phyloP scores from a whole-genome alignment of 257 asterid species.

The Coffea eugenioides region DNA sequence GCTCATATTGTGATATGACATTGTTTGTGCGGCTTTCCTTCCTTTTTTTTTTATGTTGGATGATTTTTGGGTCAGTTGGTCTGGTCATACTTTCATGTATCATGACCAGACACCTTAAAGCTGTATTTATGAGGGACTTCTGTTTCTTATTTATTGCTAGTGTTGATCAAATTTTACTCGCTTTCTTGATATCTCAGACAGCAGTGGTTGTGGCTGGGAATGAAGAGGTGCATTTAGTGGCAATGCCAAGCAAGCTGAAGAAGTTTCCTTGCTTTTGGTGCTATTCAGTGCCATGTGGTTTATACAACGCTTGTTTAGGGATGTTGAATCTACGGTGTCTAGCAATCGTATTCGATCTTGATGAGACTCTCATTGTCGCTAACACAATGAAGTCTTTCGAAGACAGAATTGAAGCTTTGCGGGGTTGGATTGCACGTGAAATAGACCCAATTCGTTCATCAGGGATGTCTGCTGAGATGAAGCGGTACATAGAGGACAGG shows the following conservation, averaged over 20 bases:
- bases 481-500: conserved; percentile 84
- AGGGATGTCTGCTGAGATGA: conserved; percentile 93
- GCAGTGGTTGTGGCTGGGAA: conserved; percentile 76
- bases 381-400: conserved; percentile 98
- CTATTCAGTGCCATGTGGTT: conserved; percentile 70
- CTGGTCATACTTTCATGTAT: neutral
- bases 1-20: neutral
- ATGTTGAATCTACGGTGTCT: conserved; percentile 89
- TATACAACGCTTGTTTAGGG: conserved; percentile 63
- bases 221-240: conserved; percentile 93
- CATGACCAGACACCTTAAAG: neutral
- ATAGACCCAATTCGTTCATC: conserved; percentile 67
- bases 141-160: neutral
- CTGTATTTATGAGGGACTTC: neutral
- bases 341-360: conserved; percentile 93
- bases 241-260: conserved; percentile 96
- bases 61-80: too few relatives aligned
- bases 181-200: conserved; percentile 50
- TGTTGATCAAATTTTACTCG: conserved; percentile 20
- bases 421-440: conserved; percentile 73
- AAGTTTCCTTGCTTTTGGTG: conserved; percentile 98
- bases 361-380: conserved; percentile 96
- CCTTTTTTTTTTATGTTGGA: too few relatives aligned
- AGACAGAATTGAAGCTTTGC: conserved; percentile 78
- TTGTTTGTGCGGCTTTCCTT: neutral